Evolutionary conservation across 148 eudicot genomes (phyloP).

Genomic region (Pharnaceum exiguum): DNA sequence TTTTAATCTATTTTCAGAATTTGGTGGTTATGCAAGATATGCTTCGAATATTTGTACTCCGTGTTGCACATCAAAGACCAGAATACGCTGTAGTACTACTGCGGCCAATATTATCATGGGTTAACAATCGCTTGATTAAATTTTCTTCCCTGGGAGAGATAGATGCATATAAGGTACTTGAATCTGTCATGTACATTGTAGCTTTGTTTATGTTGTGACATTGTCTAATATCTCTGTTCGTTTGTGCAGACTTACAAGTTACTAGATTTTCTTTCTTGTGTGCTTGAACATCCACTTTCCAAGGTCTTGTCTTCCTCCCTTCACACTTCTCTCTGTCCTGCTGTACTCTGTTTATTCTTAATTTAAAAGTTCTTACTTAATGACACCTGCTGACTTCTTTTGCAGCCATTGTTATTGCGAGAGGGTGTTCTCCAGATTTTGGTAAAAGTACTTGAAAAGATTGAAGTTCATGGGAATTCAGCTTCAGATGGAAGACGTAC

Average conservation of each 20-base stretch:
- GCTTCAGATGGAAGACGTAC: conserved; percentile 34
- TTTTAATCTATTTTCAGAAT: conserved; percentile 37
- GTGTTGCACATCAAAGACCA: conserved; percentile 58
- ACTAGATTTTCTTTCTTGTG: conserved; percentile 60
- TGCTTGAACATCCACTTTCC: conserved; percentile 84
- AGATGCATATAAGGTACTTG: conserved; percentile 76
- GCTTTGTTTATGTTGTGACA: conserved; percentile 1
- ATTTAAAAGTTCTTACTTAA: neutral
- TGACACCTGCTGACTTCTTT: conserved; percentile 13
- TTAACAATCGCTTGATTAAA: conserved; percentile 42
- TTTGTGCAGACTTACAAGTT: conserved; percentile 54
- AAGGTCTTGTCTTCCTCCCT: conserved; percentile 43
- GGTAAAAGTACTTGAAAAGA: conserved; percentile 52
- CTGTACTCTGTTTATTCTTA: neutral
- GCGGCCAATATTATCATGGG: conserved; percentile 64
- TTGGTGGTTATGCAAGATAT: conserved; percentile 84
- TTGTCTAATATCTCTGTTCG: neutral
- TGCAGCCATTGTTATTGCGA: conserved; percentile 65
- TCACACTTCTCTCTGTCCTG: neutral
- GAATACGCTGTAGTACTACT: conserved; percentile 61
- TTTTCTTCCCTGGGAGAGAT: conserved; percentile 45
- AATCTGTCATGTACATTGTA: neutral
- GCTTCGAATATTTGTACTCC: conserved; percentile 81
- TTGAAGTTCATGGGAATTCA: conserved; percentile 34
- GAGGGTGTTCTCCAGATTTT: conserved; percentile 58